Conservation (phyloP, 345 rosid genomes). For the Eucalyptus melliodora region DNA sequence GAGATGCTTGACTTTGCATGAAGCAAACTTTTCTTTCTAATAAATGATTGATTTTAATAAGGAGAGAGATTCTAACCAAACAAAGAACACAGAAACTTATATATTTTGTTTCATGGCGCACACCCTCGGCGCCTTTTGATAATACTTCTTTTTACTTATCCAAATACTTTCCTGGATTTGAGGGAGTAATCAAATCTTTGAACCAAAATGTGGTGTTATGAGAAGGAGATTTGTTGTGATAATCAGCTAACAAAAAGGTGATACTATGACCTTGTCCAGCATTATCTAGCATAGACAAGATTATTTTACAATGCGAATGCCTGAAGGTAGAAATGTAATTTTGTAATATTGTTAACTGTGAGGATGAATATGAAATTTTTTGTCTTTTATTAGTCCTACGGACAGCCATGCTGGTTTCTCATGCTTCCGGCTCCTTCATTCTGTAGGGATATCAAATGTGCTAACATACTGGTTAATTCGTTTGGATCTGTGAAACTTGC, state of each 20-base stretch:
- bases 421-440: neutral
- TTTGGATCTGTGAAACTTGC: slow-evolving; percentile 17
- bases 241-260: neutral
- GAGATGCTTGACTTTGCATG: neutral
- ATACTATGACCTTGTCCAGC: neutral
- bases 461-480: slow-evolving; percentile 15
- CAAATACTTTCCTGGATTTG: neutral
- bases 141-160: neutral
- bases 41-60: neutral
- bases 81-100: neutral
- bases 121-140: neutral
- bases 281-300: neutral
- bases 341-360: neutral
- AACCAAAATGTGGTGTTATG: neutral
- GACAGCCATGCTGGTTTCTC: neutral
- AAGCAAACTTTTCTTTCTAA: neutral
- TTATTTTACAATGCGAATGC: neutral
- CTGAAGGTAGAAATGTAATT: neutral
- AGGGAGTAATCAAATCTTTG: neutral
- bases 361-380: neutral
- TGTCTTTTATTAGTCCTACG: neutral
- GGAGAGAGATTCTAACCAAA: neutral
- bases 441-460: slow-evolving; percentile 26
- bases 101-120: neutral
- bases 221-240: neutral